Base-by-base conservation (phyloP, 257 asterid species). In the Primulina huaijiensis region DNA sequence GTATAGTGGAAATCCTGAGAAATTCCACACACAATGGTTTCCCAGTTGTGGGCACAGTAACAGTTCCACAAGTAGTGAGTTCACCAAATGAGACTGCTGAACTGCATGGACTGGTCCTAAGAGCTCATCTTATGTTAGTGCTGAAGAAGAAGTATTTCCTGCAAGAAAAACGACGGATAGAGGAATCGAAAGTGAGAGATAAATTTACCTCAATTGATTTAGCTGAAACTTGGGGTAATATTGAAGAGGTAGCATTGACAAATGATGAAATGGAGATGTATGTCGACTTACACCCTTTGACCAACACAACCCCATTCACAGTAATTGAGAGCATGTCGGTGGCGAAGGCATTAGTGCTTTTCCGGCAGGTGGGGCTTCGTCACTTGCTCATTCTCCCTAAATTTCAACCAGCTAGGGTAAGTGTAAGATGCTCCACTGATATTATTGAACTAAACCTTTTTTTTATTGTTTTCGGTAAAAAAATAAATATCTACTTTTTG, bases 261-360 rank as follows among this genome's bases (percentile, higher is more conserved):
- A 76, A 77, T 61, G 85, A 84, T 74, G 95, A 92, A 79, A 82
- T 89, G 93, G 90, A 89, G 80, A 83, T 92, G 92, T 92, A 75
- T 65, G 90, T 89, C 53, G 96, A 89, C 77, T 80, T 89, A 74
- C 92, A 92, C 81, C 92, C 90, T 31, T 64, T 91, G 20, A 89
- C 87, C 79, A 92, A 92, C 71, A 85, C 92, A 68, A 89, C 94
- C 50, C 92, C 95, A 17, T 78, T 74, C 64, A 87, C 95, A 4
- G 87, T 87, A 80, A 75, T 84, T 20, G 98, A 92, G 73, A 92
- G 82, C 78, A 79, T 84, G 80, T 90, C 95, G 0, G 92, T 90
- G 6, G 97, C 97, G 17, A 92, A 90, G 84, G 98, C 95, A 6
- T 69, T 90, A 93, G 89, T 87, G 75, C 91, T 85, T 71, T 92